phyloP scores from a whole-genome alignment of 2,329 filamentous ascomycete species.

The Ophiocordyceps australis region DNA sequence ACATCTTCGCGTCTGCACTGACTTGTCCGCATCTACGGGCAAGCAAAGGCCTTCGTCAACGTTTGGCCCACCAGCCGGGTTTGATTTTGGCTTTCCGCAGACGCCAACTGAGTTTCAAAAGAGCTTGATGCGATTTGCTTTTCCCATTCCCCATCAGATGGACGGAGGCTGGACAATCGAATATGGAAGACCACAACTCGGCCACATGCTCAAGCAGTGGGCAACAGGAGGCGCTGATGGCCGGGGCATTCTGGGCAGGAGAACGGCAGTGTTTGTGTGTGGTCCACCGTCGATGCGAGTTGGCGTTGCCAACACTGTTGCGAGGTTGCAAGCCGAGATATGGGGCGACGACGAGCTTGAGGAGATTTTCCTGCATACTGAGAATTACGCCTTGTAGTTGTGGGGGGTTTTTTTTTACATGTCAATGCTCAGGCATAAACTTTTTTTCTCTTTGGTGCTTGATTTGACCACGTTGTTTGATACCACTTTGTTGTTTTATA shows the following conservation, averaged over 20 bases:
- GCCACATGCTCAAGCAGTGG: conserved; percentile 71
- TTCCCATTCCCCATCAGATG: conserved; percentile 49
- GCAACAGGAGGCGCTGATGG: conserved; percentile 51
- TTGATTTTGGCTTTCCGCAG: conserved; percentile 65
- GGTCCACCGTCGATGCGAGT: conserved; percentile 76
- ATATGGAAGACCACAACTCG: conserved; percentile 77
- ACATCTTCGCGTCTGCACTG: conserved; percentile 32
- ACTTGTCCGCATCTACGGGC: conserved; percentile 13
- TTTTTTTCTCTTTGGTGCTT: too few relatives aligned
- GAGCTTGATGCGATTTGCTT: conserved; percentile 78
- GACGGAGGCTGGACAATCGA: conserved; percentile 80
- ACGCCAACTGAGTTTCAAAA: conserved; percentile 81
- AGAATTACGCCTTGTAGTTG: conserved; percentile 87
- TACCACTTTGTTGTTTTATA: too few relatives aligned
- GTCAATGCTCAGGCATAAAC: too few relatives aligned
- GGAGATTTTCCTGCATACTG: conserved; percentile 85
- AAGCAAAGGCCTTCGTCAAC: conserved; percentile 31
- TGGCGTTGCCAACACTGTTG: conserved; percentile 74
- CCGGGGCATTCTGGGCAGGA: conserved; percentile 52
- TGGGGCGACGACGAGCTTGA: conserved; percentile 64
- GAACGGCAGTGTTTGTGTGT: conserved; percentile 85
- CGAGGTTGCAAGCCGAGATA: conserved; percentile 64
- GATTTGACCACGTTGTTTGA: too few relatives aligned
- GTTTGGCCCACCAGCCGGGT: conserved; percentile 42
- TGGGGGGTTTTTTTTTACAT: too few relatives aligned